phyloP scores from a whole-genome alignment of 2,329 filamentous ascomycete genomes.

The Sordariomycetes sp. region DNA sequence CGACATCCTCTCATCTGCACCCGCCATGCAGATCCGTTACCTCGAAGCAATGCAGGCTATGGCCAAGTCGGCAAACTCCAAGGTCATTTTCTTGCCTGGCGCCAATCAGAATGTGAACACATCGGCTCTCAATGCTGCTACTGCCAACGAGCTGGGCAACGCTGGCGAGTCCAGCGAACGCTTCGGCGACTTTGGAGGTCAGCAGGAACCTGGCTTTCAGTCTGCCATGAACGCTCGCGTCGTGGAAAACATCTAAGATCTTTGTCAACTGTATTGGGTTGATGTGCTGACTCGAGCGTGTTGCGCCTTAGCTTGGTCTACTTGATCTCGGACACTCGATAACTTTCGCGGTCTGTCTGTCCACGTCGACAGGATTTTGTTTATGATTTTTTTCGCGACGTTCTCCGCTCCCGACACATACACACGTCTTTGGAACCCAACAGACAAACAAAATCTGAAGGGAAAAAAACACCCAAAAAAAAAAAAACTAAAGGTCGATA shows the following conservation, averaged over 20 bases:
- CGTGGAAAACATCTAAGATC: conserved; percentile 83
- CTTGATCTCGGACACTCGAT: no score
- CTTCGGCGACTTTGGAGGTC: conserved; percentile 40
- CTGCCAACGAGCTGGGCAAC: conserved; percentile 23
- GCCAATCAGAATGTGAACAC: conserved; percentile 43
- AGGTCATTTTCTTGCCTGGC: conserved; percentile 75
- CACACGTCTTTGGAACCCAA: no score
- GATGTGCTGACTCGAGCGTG: conserved; percentile 19
- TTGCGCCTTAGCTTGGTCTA: conserved; percentile 22
- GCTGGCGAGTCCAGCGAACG: conserved; percentile 21
- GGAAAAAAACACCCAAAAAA: no score
- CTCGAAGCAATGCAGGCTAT: conserved; percentile 98
- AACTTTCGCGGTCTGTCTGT: no score
- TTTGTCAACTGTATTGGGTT: conserved; percentile 4
- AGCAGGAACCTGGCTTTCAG: conserved; percentile 57
- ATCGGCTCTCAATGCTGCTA: conserved; percentile 30
- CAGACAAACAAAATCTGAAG: no score
- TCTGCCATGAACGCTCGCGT: conserved; percentile 73
- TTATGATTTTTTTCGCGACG: no score
- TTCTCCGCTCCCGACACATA: no score
- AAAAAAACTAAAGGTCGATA: no score
- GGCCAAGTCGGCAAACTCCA: conserved; percentile 87
- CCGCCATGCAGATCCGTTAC: conserved; percentile 97
- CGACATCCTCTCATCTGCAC: conserved; percentile 83
- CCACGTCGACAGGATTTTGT: no score